Conservation (phyloP, 2,329 filamentous ascomycete genomes). For the Proliferodiscus dingleyae region DNA sequence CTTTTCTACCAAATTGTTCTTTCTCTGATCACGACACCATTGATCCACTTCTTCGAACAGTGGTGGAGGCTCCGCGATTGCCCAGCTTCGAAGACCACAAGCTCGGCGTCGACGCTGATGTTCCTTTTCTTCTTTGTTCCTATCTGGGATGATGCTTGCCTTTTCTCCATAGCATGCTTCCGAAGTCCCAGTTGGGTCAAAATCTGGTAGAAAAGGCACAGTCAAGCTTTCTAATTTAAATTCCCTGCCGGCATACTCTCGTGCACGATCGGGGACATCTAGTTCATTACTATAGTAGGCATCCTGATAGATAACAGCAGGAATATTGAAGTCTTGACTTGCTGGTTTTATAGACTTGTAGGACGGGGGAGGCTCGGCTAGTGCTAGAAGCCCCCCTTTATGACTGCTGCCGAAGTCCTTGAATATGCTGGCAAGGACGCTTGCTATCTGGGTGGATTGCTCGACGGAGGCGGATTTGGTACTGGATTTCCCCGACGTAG, state of each 20-base stretch:
- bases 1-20: slow-evolving; percentile 7
- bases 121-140: slow-evolving; percentile 42
- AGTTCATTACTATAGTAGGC: slow-evolving; percentile 79
- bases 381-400: slow-evolving; percentile 30
- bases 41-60: slow-evolving; percentile 60
- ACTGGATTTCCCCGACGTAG: background rate
- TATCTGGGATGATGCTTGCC: slow-evolving; percentile 43
- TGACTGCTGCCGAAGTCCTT: slow-evolving; percentile 4
- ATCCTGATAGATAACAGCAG: slow-evolving; percentile 74
- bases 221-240: slow-evolving; percentile 74
- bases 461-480: background rate
- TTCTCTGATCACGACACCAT: slow-evolving; percentile 54
- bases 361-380: slow-evolving; percentile 36
- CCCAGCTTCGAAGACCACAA: slow-evolving; percentile 70
- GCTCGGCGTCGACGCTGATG: slow-evolving; percentile 48
- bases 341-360: slow-evolving; percentile 47
- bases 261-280: slow-evolving; percentile 70
- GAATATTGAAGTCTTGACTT: slow-evolving; percentile 52
- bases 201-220: slow-evolving; percentile 73
- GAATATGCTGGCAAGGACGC: slow-evolving; percentile 13
- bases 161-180: slow-evolving; percentile 52
- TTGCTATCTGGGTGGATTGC: slow-evolving; percentile 6
- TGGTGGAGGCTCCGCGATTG: slow-evolving; percentile 68
- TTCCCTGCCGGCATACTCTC: slow-evolving; percentile 84
- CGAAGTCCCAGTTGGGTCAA: slow-evolving; percentile 60